Percentiles rank a stretch among this genome's conserved stretches.
Evolutionary conservation across 2,329 filamentous ascomycete genomes (phyloP).

Genomic region (Talaromyces sp.): DNA sequence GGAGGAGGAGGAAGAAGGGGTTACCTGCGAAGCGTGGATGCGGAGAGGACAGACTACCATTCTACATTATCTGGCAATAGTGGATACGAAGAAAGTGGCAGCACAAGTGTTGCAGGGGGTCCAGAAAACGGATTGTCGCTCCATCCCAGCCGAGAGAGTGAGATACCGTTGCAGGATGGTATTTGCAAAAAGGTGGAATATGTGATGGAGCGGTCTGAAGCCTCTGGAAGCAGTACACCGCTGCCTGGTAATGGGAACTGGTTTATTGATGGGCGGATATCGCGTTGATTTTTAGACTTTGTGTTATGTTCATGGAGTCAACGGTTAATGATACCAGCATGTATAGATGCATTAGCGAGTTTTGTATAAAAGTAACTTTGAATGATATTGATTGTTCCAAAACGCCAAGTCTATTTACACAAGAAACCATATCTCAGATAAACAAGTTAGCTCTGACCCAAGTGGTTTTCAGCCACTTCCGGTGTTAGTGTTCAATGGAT

Average conservation of each 20-base stretch:
- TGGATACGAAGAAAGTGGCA: not conserved
- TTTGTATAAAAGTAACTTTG: not conserved
- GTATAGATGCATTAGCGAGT: not conserved
- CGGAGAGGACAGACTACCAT: not conserved
- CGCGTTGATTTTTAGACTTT: not conserved
- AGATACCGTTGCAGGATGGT: not conserved
- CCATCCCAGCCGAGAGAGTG: not conserved
- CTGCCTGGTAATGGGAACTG: not conserved
- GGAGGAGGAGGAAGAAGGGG: not conserved
- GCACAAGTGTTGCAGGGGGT: not conserved
- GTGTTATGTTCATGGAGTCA: not conserved
- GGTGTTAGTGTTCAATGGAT: not conserved
- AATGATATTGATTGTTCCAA: not conserved
- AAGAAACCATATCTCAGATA: too few species aligned
- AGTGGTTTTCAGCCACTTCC: not conserved
- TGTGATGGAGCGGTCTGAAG: not conserved
- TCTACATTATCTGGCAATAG: not conserved
- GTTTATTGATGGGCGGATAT: not conserved
- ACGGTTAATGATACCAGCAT: not conserved
- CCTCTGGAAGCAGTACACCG: not conserved
- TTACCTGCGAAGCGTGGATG: not conserved
- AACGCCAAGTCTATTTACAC: not conserved
- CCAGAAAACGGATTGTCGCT: not conserved
- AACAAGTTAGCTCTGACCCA: too few species aligned
- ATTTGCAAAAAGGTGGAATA: not conserved